Evolutionary conservation across 2,329 filamentous ascomycete species (phyloP).

Genomic region (Xylariales sp.): DNA sequence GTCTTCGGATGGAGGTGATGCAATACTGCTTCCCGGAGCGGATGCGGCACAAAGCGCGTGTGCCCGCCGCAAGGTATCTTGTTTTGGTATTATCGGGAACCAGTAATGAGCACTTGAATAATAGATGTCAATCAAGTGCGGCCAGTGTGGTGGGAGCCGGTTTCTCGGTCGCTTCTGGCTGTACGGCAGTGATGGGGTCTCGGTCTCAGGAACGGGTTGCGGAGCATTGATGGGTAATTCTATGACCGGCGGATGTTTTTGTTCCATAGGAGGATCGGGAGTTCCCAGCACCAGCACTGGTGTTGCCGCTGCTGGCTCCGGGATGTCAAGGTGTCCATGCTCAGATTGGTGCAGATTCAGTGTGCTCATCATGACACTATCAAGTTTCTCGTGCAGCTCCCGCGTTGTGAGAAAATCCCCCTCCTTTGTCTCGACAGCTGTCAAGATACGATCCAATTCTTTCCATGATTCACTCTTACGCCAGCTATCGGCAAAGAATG

Average conservation of each 20-base stretch:
- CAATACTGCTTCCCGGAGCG: neutral
- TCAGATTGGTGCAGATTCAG: no score
- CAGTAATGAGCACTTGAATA: slow-evolving; percentile 1
- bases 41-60: neutral
- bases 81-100: neutral
- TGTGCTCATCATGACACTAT: neutral
- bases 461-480: neutral
- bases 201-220: neutral
- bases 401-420: neutral
- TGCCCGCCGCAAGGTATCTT: neutral
- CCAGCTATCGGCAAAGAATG: neutral
- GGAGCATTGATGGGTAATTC: neutral
- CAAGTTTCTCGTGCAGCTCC: neutral
- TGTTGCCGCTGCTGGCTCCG: neutral
- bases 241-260: no score
- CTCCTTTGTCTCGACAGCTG: neutral
- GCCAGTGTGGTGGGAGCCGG: neutral
- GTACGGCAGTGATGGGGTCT: no score
- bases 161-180: no score
- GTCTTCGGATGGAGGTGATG: neutral
- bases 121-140: neutral
- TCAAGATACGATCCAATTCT: neutral
- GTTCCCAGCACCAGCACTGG: no score
- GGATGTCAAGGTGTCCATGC: no score
- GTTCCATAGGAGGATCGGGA: no score